These are phyloP conservation scores for Paramecium sonneborni DNA, from an alignment of 73 alveolate species.

Conservation along the genomic window DNA sequence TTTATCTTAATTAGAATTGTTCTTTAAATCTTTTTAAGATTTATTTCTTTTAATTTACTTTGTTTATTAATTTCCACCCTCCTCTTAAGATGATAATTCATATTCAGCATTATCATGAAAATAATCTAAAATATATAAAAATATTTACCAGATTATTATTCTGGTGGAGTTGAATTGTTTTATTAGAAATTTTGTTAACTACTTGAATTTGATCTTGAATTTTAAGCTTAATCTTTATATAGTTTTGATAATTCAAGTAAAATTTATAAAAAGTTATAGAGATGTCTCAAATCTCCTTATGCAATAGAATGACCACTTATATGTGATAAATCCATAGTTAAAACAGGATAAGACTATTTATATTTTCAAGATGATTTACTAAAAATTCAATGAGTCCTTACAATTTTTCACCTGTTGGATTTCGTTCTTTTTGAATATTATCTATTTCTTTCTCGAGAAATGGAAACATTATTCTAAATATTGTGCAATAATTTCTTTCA, in stretches of 20 bases:
- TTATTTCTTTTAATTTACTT: neutral
- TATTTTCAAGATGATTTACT: neutral
- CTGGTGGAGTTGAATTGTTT: neutral
- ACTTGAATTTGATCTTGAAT: neutral
- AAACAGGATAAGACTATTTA: conserved; percentile 46
- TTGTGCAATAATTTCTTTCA: conserved; percentile 51
- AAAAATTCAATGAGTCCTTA: conserved; percentile 56
- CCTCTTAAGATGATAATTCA: neutral
- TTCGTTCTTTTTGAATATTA: conserved; percentile 25
- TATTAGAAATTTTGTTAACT: neutral
- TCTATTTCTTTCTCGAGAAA: conserved; percentile 34
- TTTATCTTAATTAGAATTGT: neutral
- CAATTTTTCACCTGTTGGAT: conserved; percentile 57
- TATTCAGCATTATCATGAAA: neutral
- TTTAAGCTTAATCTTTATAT: neutral
- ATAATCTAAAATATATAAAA: neutral
- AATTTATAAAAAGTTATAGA: conserved; percentile 58
- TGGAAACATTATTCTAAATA: conserved; percentile 66
- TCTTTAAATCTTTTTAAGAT: neutral
- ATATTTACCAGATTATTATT: neutral
- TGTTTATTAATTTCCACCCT: neutral
- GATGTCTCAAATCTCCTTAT: conserved; percentile 58
- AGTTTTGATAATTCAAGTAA: conserved; percentile 56
- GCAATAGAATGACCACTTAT: conserved; percentile 63
- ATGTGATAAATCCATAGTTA: conserved; percentile 66